Evolutionary conservation across 805 yeast species (phyloP).

Genomic region (Ogataea trehalophila): DNA sequence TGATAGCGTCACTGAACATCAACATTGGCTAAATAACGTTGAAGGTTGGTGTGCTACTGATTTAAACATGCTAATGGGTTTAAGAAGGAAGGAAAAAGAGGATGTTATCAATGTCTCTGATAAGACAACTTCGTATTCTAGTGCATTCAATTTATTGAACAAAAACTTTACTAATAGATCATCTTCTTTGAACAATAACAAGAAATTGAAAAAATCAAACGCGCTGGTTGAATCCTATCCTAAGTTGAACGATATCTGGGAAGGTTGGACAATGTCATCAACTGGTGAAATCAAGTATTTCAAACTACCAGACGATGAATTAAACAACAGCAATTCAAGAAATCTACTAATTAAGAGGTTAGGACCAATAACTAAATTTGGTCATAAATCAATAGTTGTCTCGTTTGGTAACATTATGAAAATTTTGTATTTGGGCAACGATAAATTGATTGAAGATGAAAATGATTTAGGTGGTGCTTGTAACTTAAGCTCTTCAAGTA

Average conservation of each 20-base stretch:
- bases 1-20: constrained; percentile 66
- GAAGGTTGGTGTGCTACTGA: constrained; percentile 79
- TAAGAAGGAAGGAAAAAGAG: constrained; percentile 39
- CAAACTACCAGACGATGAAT: constrained; percentile 49
- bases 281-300: constrained; percentile 58
- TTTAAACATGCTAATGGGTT: constrained; percentile 70
- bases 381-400: constrained; percentile 71
- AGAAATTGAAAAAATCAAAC: constrained; percentile 2
- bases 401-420: constrained; percentile 72
- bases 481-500: constrained; percentile 26
- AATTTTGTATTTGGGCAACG: constrained; percentile 70
- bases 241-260: constrained; percentile 52
- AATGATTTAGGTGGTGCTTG: constrained; percentile 35
- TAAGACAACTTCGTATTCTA: constrained; percentile 7
- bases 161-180: constrained; percentile 4
- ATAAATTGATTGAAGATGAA: constrained; percentile 58
- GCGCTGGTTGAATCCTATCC: constrained; percentile 14
- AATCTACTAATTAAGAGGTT: constrained; percentile 45
- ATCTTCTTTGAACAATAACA: constrained; percentile 1
- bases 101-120: constrained; percentile 16
- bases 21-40: constrained; percentile 60
- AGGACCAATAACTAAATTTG: constrained; percentile 64
- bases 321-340: constrained; percentile 39
- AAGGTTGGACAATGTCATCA: constrained; percentile 75
- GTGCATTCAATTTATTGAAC: constrained; percentile 11